A percentile compares a stretch with the other conserved stretches of the same genome.
phyloP scores from a whole-genome alignment of 176 grass and related monocot genomes.

The Miscanthus lutarioriparius region DNA sequence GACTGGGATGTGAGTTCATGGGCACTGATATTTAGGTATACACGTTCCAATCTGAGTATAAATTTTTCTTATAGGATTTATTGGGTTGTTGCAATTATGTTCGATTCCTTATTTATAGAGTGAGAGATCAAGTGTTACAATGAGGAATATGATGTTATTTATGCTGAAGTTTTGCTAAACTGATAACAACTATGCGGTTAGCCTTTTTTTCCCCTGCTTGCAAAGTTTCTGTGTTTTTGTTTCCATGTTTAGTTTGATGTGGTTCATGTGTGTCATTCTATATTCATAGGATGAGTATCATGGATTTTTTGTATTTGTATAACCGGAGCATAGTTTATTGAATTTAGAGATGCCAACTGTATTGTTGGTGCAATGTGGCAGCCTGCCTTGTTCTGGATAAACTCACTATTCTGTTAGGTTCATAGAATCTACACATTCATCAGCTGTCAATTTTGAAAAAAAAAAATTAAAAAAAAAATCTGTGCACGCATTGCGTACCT shows the following conservation, averaged over 20 bases:
- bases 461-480: not conserved
- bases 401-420: conserved; percentile 22
- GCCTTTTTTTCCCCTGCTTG: not conserved
- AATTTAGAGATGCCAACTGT: not conserved
- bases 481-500: not conserved
- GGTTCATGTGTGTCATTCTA: not conserved
- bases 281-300: not conserved
- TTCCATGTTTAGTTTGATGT: not conserved
- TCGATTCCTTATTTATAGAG: not conserved
- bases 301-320: not conserved
- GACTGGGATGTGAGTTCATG: not conserved
- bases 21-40: not conserved
- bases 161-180: conserved; percentile 4
- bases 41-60: not conserved
- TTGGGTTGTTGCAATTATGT: not conserved
- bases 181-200: not conserved
- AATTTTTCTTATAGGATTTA: not conserved
- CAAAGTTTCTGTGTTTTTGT: not conserved
- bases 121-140: not conserved
- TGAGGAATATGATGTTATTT: not conserved
- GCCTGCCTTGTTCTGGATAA: conserved; percentile 20
- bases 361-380: not conserved
- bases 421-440: not conserved
- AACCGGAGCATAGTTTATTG: not conserved
- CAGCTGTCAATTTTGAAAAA: not conserved